Percentiles rank a stretch among this genome's conserved stretches.
Conservation (phyloP, 177 flowering plant species). For the Vitis hybrid region DNA sequence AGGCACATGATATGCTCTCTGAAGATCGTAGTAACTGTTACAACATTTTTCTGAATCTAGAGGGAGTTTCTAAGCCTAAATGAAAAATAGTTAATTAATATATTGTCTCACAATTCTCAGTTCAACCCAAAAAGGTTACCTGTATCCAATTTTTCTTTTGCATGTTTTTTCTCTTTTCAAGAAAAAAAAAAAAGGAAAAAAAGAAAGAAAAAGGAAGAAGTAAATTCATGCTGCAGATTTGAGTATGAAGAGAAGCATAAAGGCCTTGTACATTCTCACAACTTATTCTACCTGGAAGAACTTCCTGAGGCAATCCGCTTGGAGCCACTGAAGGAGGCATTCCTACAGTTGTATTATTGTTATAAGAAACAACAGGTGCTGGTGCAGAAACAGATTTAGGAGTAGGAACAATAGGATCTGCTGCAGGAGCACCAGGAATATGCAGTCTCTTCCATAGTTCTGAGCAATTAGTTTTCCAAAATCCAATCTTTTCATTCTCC, state of each 20-base stretch:
- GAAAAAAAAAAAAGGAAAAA: too few species aligned
- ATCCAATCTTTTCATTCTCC: constrained; percentile 60
- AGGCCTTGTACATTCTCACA: constrained; percentile 2
- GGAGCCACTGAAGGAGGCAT: constrained; percentile 42
- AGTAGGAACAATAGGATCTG: constrained; percentile 17
- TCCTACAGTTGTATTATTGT: constrained; percentile 24
- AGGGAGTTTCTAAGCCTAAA: too few species aligned
- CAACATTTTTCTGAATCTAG: too few species aligned
- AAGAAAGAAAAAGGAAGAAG: too few species aligned
- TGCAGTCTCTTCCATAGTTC: constrained; percentile 60
- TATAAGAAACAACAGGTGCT: constrained; percentile 10
- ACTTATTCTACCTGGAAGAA: constrained; percentile 38
- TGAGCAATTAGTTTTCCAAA: constrained; percentile 80
- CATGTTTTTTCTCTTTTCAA: too few species aligned
- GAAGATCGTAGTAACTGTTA: too few species aligned
- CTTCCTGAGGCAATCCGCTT: constrained; percentile 21
- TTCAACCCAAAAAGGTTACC: too few species aligned
- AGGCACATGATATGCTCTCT: too few species aligned
- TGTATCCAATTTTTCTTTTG: too few species aligned
- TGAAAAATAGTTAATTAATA: too few species aligned
- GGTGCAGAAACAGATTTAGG: not conserved
- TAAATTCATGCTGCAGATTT: too few species aligned
- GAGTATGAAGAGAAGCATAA: not conserved
- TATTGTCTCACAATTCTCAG: too few species aligned
- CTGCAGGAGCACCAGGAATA: constrained; percentile 34